Percentiles rank a stretch among this genome's conserved stretches.
Evolutionary conservation across 2,329 filamentous ascomycete species (phyloP).

Genomic region (Aspergillus neotritici): DNA sequence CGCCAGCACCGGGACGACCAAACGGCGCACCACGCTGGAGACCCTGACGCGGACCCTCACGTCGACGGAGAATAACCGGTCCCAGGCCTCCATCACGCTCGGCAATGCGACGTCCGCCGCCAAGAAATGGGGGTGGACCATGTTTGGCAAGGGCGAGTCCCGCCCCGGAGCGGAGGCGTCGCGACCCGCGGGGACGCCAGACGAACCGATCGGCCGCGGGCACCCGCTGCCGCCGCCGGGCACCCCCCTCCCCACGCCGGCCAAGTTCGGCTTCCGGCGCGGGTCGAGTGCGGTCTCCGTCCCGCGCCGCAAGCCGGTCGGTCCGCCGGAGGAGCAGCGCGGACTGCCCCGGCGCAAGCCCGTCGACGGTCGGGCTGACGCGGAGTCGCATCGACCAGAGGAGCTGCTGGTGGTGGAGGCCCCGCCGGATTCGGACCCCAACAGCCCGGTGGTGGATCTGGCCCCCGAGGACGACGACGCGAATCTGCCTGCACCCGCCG

Average conservation of each 20-base stretch:
- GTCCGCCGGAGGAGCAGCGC: slow-evolving; percentile 33
- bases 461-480: slow-evolving; percentile 10
- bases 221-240: slow-evolving; percentile 77
- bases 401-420: slow-evolving; percentile 62
- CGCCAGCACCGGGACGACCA: slow-evolving; percentile 21
- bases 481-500: neutral
- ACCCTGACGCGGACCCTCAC: slow-evolving; percentile 23
- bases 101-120: slow-evolving; percentile 51
- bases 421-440: slow-evolving; percentile 55
- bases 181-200: slow-evolving; percentile 42
- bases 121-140: slow-evolving; percentile 55
- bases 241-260: slow-evolving; percentile 66
- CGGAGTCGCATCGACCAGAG: slow-evolving; percentile 32
- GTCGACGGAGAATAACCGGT: slow-evolving; percentile 28
- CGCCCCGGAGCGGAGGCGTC: slow-evolving; percentile 38
- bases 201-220: slow-evolving; percentile 73
- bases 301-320: slow-evolving; percentile 61
- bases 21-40: slow-evolving; percentile 28
- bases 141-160: slow-evolving; percentile 42
- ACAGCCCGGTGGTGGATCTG: slow-evolving; percentile 27
- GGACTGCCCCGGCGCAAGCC: slow-evolving; percentile 44
- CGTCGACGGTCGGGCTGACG: slow-evolving; percentile 25
- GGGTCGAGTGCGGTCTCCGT: slow-evolving; percentile 47
- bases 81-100: slow-evolving; percentile 39
- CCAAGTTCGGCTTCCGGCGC: slow-evolving; percentile 52